phyloP scores from a whole-genome alignment of 176 grass and related monocot genomes.

The Triticum urartu region DNA sequence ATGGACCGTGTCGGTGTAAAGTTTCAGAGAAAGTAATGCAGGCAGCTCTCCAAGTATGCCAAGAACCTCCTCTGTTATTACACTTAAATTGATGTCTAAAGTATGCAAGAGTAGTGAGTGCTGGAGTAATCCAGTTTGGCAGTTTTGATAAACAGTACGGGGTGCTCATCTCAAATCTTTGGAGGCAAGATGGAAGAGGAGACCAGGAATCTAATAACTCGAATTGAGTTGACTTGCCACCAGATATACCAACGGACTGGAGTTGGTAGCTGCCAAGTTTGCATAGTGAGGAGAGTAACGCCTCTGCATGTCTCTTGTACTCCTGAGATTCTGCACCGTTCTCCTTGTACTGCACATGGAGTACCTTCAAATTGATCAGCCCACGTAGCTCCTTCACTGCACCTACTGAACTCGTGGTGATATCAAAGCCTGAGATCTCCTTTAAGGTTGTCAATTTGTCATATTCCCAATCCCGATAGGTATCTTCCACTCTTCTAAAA shows the following conservation, averaged over 20 bases:
- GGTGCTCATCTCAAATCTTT: background rate
- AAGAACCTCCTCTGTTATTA: background rate
- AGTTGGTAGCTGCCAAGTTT: background rate
- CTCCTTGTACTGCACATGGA: too few relatives aligned
- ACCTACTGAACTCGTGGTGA: too few relatives aligned
- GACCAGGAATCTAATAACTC: slow-evolving; percentile 10
- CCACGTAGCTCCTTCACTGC: too few relatives aligned
- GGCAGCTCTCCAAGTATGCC: background rate
- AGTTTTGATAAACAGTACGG: background rate
- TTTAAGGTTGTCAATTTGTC: too few relatives aligned
- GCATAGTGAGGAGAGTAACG: background rate
- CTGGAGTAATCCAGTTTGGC: background rate
- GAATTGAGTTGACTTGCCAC: accelerated
- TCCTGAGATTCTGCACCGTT: too few relatives aligned
- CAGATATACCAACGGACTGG: too few relatives aligned
- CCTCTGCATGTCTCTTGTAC: background rate
- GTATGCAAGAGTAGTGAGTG: background rate
- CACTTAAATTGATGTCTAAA: background rate
- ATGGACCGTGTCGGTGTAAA: too few relatives aligned
- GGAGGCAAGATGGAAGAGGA: background rate
- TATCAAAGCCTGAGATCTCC: too few relatives aligned
- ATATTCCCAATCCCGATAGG: too few relatives aligned
- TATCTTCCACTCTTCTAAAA: too few relatives aligned
- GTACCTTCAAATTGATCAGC: too few relatives aligned
- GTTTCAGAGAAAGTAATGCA: background rate